Evolutionary conservation across 2,329 filamentous ascomycete genomes (phyloP).

Genomic region (Hypoxylon sp.): DNA sequence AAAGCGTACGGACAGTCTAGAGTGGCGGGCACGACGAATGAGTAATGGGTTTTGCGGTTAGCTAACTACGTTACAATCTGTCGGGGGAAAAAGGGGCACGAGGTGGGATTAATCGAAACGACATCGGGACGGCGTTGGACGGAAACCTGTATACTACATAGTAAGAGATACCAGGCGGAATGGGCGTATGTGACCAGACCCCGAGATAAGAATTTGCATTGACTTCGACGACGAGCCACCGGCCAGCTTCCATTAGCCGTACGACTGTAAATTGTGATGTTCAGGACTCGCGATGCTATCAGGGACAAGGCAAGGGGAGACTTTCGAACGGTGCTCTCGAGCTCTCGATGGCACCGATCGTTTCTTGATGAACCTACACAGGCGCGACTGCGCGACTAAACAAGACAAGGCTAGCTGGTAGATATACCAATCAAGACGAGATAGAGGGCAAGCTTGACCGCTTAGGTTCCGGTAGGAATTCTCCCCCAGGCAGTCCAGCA

Average conservation of each 20-base stretch:
- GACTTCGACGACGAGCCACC: neutral
- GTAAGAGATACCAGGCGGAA: conserved; percentile 34
- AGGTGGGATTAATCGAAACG: conserved; percentile 16
- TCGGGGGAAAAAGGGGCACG: conserved; percentile 21
- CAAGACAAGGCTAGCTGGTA: neutral
- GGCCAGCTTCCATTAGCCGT: too few species aligned
- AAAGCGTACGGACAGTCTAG: conserved; percentile 27
- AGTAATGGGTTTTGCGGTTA: conserved; percentile 37
- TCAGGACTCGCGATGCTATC: neutral
- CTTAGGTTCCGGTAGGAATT: neutral
- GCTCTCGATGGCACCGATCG: neutral
- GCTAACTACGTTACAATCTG: conserved; percentile 29
- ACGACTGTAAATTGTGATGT: neutral
- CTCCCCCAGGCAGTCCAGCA: neutral
- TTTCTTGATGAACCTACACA: neutral
- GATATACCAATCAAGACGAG: too few species aligned
- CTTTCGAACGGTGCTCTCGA: neutral
- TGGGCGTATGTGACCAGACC: conserved; percentile 23
- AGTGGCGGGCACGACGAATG: conserved; percentile 44
- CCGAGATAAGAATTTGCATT: conserved; percentile 26
- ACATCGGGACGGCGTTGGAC: conserved; percentile 32
- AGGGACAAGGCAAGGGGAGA: neutral
- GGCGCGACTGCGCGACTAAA: neutral
- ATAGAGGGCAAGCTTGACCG: neutral
- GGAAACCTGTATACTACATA: conserved; percentile 30